Percentiles rank a stretch among this genome's conserved stretches.
Evolutionary conservation across 805 yeast genomes (phyloP).

Genomic region (Nakazawaea wickerhamii): DNA sequence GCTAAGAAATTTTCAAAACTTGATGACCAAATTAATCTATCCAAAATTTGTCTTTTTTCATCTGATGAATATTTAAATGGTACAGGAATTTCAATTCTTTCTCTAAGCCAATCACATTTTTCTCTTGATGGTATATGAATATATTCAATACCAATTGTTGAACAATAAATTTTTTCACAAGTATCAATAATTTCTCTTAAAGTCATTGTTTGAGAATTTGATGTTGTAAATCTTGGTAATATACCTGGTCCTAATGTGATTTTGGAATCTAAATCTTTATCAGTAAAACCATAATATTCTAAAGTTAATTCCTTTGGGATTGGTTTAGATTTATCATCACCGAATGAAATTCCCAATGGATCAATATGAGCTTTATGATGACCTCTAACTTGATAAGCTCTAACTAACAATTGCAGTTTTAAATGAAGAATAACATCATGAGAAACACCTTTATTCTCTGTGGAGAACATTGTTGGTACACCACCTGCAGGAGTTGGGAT

Average conservation of each 20-base stretch:
- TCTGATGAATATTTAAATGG: conserved; percentile 82
- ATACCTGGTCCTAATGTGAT: conserved; percentile 97
- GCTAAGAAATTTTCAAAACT: conserved; percentile 90
- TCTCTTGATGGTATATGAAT: conserved; percentile 93
- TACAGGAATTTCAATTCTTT: conserved; percentile 85
- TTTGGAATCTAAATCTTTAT: conserved; percentile 74
- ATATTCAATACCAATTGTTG: conserved; percentile 88
- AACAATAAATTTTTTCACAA: conserved; percentile 84
- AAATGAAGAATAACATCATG: conserved; percentile 79
- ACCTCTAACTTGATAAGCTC: conserved; percentile 99
- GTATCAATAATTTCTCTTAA: conserved; percentile 71
- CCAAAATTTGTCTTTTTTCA: conserved; percentile 93
- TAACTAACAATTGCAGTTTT: conserved; percentile 91
- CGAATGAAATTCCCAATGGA: conserved; percentile 89
- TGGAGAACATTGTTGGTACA: conserved; percentile 49
- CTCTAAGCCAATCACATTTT: conserved; percentile 98
- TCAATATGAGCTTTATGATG: conserved; percentile 93
- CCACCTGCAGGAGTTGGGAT: conserved; percentile 81
- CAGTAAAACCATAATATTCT: conserved; percentile 89
- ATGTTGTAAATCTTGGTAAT: conserved; percentile 78
- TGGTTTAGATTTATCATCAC: conserved; percentile 47
- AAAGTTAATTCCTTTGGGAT: conserved; percentile 84
- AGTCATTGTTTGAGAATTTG: conserved; percentile 55
- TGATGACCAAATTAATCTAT: conserved; percentile 94
- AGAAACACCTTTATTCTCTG: conserved; percentile 40